phyloP scores from a whole-genome alignment of 2,329 filamentous ascomycete genomes.

The Monosporascus sp. region DNA sequence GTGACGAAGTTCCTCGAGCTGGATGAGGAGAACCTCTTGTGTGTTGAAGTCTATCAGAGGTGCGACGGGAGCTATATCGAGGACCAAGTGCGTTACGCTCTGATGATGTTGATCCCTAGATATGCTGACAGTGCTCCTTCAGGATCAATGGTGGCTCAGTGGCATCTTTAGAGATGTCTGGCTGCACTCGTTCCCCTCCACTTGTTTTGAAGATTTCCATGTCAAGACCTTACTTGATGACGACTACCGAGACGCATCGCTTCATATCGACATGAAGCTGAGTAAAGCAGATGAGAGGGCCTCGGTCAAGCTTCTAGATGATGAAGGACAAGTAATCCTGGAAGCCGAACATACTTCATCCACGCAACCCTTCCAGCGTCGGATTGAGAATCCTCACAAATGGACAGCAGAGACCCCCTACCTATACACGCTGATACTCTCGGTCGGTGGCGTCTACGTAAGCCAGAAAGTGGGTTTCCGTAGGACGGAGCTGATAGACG shows the following conservation, averaged over 20 bases:
- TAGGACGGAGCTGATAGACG: constrained; percentile 53
- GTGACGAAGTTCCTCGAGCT: constrained; percentile 48
- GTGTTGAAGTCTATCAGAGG: constrained; percentile 66
- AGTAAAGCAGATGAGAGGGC: constrained; percentile 26
- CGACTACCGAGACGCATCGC: constrained; percentile 46
- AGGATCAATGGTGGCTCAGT: constrained; percentile 64
- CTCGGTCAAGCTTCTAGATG: constrained; percentile 31
- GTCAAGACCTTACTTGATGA: constrained; percentile 51
- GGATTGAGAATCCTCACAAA: constrained; percentile 47
- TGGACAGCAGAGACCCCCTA: constrained; percentile 67
- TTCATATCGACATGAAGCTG: constrained; percentile 42
- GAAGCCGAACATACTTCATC: background rate
- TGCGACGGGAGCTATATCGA: constrained; percentile 70
- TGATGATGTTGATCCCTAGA: background rate
- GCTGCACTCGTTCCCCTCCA: constrained; percentile 55
- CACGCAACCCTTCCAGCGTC: constrained; percentile 20
- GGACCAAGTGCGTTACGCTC: constrained; percentile 41
- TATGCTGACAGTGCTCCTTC: constrained; percentile 1
- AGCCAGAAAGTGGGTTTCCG: constrained; percentile 60
- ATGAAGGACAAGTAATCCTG: constrained; percentile 18
- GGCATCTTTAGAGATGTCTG: constrained; percentile 67
- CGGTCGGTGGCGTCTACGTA: constrained; percentile 33
- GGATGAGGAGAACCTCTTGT: constrained; percentile 47
- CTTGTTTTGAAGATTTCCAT: constrained; percentile 50
- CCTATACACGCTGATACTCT: constrained; percentile 48